These are phyloP conservation scores for Penicillium sp. DNA, from an alignment of 2,329 filamentous ascomycete genomes.

Conservation along the genomic window DNA sequence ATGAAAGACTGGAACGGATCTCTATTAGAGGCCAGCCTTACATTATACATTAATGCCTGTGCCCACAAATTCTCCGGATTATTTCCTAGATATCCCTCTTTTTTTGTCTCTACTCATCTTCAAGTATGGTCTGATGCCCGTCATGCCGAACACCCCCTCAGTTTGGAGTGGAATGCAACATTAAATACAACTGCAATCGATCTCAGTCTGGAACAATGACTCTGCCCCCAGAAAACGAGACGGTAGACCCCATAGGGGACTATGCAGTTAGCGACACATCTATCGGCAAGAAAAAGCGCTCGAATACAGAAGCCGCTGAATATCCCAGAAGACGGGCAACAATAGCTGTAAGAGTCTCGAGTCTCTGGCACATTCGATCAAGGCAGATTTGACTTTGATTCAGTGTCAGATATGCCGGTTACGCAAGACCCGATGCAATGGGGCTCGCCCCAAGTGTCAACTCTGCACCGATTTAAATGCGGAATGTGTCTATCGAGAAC, in stretches of 20 bases:
- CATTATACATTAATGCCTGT: background rate
- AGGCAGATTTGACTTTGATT: background rate
- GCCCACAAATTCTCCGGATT: background rate
- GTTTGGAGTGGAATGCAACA: background rate
- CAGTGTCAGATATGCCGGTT: slow-evolving; percentile 75
- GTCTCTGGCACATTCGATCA: background rate
- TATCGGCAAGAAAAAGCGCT: slow-evolving; percentile 23
- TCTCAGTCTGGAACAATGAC: background rate
- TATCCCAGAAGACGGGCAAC: slow-evolving; percentile 30
- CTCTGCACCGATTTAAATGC: slow-evolving; percentile 73
- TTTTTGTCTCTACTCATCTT: background rate
- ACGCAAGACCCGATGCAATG: slow-evolving; percentile 70
- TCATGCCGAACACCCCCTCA: background rate
- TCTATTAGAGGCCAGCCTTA: background rate
- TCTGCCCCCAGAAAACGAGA: slow-evolving; percentile 4
- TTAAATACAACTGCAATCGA: background rate
- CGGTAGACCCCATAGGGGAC: slow-evolving; percentile 4
- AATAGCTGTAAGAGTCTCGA: slow-evolving; percentile 25
- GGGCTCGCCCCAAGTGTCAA: slow-evolving; percentile 72
- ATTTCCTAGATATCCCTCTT: background rate
- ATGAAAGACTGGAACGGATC: background rate
- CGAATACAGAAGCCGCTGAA: slow-evolving; percentile 24
- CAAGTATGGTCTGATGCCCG: slow-evolving; percentile 4
- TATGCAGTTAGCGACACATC: slow-evolving; percentile 13
- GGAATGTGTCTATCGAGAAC: slow-evolving; percentile 75